Evolutionary conservation across 352 stramenopile species (phyloP).

Genomic region (Phytophthora litchii): DNA sequence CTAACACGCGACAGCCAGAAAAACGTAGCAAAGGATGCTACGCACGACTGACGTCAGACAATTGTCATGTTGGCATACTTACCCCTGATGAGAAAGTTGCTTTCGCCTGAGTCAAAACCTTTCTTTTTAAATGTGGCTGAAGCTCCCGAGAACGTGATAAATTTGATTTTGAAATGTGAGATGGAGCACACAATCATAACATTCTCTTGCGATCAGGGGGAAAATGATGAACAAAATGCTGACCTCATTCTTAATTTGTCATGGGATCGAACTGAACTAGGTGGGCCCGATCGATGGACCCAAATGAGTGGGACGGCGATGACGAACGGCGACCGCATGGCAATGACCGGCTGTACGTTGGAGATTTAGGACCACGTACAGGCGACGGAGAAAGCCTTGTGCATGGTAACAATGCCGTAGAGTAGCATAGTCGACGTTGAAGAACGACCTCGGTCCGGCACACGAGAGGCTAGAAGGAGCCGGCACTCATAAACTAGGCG

Average conservation of each 20-base stretch:
- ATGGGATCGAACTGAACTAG: slow-evolving; percentile 1
- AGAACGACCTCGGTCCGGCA: too few species aligned
- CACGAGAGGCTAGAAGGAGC: too few species aligned
- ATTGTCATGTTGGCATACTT: neutral
- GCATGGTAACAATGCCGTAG: too few species aligned
- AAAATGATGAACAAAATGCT: neutral
- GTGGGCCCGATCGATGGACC: too few species aligned
- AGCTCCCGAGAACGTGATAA: neutral
- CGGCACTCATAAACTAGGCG: too few species aligned
- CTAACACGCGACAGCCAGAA: neutral
- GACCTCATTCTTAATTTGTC: neutral
- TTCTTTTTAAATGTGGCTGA: neutral
- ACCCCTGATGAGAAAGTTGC: slow-evolving; percentile 5
- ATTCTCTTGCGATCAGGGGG: slow-evolving; percentile 3
- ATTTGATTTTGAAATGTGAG: neutral
- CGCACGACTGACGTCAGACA: slow-evolving; percentile 2
- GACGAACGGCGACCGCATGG: too few species aligned
- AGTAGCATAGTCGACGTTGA: too few species aligned
- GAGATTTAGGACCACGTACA: too few species aligned
- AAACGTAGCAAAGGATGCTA: slow-evolving; percentile 2
- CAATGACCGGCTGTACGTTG: too few species aligned
- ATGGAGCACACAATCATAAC: slow-evolving; percentile 1
- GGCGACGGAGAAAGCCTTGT: too few species aligned
- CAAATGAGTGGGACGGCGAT: neutral
- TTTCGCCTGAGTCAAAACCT: slow-evolving; percentile 2